Base-by-base conservation (phyloP, 768 basidiomycete genomes). In the Cubamyces sp. region DNA sequence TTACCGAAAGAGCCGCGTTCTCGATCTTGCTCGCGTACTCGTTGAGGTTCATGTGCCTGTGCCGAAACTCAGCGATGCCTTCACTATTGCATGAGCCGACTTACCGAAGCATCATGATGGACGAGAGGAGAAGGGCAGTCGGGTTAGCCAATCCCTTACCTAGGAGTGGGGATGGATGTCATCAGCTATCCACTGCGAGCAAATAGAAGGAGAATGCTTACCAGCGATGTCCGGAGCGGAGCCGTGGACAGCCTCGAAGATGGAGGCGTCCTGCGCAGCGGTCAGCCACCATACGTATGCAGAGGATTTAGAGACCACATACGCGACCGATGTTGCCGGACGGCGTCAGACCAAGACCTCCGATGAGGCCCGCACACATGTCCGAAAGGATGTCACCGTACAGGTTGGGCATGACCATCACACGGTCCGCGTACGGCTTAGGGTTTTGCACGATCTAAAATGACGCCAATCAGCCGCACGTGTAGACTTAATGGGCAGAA, bases 341-440 rank as follows among this genome's bases (percentile, higher is more conserved):
- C 30, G 96, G 96, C 0, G 96, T 98, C 68, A 98, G 82, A 66
- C 97, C 97, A 66, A 99, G 83, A 65, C 97, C 97, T 64, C 97
- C 97, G 76, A 99, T 98, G 69, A 99, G 83, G 61, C 97, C 97
- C 62, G 97, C 97, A 68, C 70, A 66, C 91, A 99, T 95, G 75
- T 99, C 96, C 50, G 95, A 97, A 66, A 97, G 79, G 72, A 97
- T 97, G 75, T 95, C 95, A 73, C 91, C 93, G 70, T 93, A 96
- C 64, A 99, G 79, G 81, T 99, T 99, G 56, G 97, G 97, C 96
- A 98, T 98, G 68, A 99, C 97, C 96, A 99, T 98, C 66, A 99
- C 96, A 52, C 94, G 90, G 78, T 97, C 95, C 40, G 92, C 84
- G 79, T 87, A 99, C 7, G 97, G 97, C 69, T 77, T 81, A 23